Conservation (phyloP, 2,329 filamentous ascomycete genomes). For the Epichloe glyceriae region DNA sequence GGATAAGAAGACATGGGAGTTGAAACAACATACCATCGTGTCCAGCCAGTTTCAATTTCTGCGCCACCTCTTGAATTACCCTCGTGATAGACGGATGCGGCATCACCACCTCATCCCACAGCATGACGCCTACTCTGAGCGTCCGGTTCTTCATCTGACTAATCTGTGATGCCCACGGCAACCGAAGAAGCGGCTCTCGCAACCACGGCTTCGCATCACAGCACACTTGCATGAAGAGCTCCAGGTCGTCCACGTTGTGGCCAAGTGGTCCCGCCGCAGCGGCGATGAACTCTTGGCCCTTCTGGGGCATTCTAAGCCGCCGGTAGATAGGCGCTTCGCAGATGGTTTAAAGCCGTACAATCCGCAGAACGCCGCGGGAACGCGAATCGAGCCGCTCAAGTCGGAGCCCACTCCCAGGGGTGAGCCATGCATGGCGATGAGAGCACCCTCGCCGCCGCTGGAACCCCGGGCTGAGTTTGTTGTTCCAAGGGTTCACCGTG, state of each 20-base stretch:
- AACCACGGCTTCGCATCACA: constrained; percentile 21
- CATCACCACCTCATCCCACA: constrained; percentile 43
- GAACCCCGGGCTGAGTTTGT: constrained; percentile 49
- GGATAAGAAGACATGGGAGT: no score
- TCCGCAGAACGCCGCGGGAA: constrained; percentile 23
- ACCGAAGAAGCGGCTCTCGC: constrained; percentile 19
- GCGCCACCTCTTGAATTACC: constrained; percentile 40
- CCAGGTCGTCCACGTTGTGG: constrained; percentile 20
- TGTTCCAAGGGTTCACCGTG: constrained; percentile 50
- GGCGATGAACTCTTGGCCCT: constrained; percentile 22
- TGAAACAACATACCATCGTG: constrained; percentile 29
- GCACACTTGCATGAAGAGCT: constrained; percentile 22
- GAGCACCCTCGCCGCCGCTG: constrained; percentile 41
- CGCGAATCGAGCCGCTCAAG: constrained; percentile 27
- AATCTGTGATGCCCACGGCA: constrained; percentile 9
- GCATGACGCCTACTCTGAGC: constrained; percentile 21
- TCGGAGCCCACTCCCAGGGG: constrained; percentile 29
- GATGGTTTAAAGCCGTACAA: constrained; percentile 24
- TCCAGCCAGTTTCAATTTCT: constrained; percentile 32
- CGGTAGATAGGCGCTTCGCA: constrained; percentile 16
- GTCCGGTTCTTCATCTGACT: not conserved
- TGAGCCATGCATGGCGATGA: constrained; percentile 28
- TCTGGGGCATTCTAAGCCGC: constrained; percentile 16
- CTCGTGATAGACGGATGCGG: constrained; percentile 46
- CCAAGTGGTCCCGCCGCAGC: constrained; percentile 22